A percentile compares a stretch with the other conserved stretches of the same genome.
phyloP scores from a whole-genome alignment of 2,329 filamentous ascomycete species.

The Cryphonectria nitschkei region DNA sequence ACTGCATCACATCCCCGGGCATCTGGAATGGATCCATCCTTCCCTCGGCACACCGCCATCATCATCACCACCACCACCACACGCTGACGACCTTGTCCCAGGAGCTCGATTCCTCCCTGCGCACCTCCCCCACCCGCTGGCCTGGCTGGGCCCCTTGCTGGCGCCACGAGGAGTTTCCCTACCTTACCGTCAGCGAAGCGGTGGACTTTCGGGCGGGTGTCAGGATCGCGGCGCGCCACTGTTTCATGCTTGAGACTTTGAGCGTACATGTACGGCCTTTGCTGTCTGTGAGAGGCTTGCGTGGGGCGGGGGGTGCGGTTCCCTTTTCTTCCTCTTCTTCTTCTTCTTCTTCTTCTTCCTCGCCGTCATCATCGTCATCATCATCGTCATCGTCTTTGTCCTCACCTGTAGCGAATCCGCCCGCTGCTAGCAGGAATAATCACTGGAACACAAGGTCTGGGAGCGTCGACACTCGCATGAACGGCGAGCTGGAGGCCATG shows the following conservation, averaged over 20 bases:
- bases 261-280: constrained; percentile 48
- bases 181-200: constrained; percentile 51
- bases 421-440: constrained; percentile 24
- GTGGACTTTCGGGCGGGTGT: constrained; percentile 48
- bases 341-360: neutral
- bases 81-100: constrained; percentile 5
- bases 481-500: neutral
- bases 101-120: constrained; percentile 12
- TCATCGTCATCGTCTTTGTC: neutral
- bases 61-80: neutral
- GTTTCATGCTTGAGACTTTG: constrained; percentile 44
- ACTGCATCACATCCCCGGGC: neutral
- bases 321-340: neutral
- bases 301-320: neutral
- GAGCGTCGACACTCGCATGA: neutral
- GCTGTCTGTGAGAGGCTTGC: constrained; percentile 39
- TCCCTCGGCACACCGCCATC: neutral
- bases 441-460: neutral
- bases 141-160: constrained; percentile 51
- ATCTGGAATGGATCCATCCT: constrained; percentile 27
- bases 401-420: too few relatives aligned
- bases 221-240: constrained; percentile 32
- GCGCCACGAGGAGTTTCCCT: constrained; percentile 58
- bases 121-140: constrained; percentile 30
- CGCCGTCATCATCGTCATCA: neutral